These are phyloP conservation scores for Nephelium lappaceum DNA, from an alignment of 345 rosid genomes.

Conservation along the genomic window DNA sequence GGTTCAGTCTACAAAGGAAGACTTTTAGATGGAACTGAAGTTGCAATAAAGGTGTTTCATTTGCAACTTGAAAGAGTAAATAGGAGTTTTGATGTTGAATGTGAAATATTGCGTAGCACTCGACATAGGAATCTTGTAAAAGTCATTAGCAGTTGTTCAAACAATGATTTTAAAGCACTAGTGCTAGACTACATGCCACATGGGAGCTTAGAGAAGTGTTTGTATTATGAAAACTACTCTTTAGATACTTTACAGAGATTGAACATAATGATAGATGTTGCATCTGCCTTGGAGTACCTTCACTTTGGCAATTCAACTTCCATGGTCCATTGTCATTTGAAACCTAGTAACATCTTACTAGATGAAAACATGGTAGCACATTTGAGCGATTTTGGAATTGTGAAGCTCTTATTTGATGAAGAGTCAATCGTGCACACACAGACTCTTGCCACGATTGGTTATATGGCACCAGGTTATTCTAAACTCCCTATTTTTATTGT, in stretches of 20 bases:
- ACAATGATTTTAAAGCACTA: not conserved
- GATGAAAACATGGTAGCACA: not conserved
- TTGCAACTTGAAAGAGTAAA: not conserved
- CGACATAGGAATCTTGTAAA: not conserved
- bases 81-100: not conserved
- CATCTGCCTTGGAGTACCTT: not conserved
- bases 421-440: not conserved
- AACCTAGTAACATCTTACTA: not conserved
- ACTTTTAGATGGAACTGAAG: not conserved
- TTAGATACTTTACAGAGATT: not conserved
- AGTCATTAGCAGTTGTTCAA: not conserved
- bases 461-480: not conserved
- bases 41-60: not conserved
- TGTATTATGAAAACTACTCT: not conserved
- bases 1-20: not conserved
- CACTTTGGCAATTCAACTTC: not conserved
- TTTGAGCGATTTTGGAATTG: not conserved
- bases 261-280: not conserved
- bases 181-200: constrained; percentile 12
- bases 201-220: constrained; percentile 9
- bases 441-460: not conserved
- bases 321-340: not conserved
- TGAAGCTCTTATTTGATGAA: not conserved
- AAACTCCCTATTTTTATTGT: no score
- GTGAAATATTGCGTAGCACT: not conserved